These are phyloP conservation scores for Graphilbum fragrans DNA, from an alignment of 2,329 filamentous ascomycete genomes.

Conservation along the genomic window DNA sequence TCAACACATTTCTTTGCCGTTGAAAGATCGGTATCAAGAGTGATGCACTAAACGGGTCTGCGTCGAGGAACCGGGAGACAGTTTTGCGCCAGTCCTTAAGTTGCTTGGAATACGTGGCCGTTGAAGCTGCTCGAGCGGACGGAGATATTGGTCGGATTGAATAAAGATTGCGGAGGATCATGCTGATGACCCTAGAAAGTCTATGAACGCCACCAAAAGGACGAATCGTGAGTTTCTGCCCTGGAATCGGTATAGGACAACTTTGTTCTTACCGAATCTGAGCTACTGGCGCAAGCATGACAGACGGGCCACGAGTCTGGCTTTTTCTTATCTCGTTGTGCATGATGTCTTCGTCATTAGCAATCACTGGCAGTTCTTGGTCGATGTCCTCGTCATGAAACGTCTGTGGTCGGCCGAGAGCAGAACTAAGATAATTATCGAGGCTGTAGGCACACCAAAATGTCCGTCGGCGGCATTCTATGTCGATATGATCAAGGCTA, in stretches of 20 bases:
- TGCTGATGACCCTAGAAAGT: slow-evolving; percentile 21
- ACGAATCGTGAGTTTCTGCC: background rate
- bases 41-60: slow-evolving; percentile 15
- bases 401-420: slow-evolving; percentile 46
- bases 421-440: slow-evolving; percentile 51
- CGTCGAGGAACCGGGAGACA: slow-evolving; percentile 23
- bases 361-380: slow-evolving; percentile 40
- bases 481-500: slow-evolving; percentile 27
- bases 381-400: slow-evolving; percentile 54
- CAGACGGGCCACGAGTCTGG: slow-evolving; percentile 1
- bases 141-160: slow-evolving; percentile 21
- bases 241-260: background rate
- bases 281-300: slow-evolving; percentile 4
- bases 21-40: background rate
- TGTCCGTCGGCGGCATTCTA: slow-evolving; percentile 41
- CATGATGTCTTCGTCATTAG: slow-evolving; percentile 46
- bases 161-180: slow-evolving; percentile 22
- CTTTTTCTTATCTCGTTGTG: slow-evolving; percentile 14
- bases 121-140: slow-evolving; percentile 13
- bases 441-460: slow-evolving; percentile 53
- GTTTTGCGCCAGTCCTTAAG: slow-evolving; percentile 20
- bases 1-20: background rate
- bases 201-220: slow-evolving; percentile 7
- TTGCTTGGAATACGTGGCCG: slow-evolving; percentile 17
- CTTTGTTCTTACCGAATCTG: background rate